Percentiles rank a stretch among this genome's conserved stretches.
These are phyloP conservation scores for Colletotrichum echinochloae DNA, from an alignment of 2,329 filamentous ascomycete species.

Conservation along the genomic window DNA sequence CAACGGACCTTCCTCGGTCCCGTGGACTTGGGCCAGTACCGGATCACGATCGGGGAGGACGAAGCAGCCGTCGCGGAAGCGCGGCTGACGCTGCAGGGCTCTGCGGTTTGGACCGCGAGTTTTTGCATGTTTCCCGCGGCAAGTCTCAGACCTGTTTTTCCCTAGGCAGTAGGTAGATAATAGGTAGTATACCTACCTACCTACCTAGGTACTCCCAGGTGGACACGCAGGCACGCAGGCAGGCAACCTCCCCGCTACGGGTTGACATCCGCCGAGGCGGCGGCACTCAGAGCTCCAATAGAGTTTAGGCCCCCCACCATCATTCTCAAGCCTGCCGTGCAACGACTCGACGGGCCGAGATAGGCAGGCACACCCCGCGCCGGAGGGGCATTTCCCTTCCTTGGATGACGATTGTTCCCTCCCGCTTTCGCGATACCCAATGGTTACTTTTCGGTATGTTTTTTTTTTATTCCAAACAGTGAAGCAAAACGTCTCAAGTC, in stretches of 20 bases:
- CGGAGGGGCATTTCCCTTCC: slow-evolving; percentile 16
- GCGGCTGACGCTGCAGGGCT: neutral
- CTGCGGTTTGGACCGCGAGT: neutral
- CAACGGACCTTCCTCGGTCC: neutral
- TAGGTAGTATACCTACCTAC: no score
- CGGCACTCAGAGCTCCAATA: slow-evolving; percentile 9
- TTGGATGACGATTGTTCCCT: neutral
- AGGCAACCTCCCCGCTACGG: neutral
- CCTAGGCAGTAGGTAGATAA: no score
- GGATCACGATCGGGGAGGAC: neutral
- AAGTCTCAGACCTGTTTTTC: neutral
- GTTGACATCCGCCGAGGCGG: neutral
- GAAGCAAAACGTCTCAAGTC: neutral
- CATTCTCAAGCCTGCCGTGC: slow-evolving; percentile 18
- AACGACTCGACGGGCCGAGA: neutral
- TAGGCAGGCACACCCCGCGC: slow-evolving; percentile 28
- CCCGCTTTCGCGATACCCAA: neutral
- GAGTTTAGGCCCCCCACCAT: slow-evolving; percentile 14
- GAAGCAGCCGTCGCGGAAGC: neutral
- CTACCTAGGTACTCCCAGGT: no score
- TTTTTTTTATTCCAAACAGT: no score
- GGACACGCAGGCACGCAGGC: no score
- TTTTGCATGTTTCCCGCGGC: no score
- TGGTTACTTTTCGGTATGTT: neutral
- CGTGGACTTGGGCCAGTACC: neutral